phyloP scores from a whole-genome alignment of 1,284 basidiomycete genomes.

The Ustilago vetiveriae region DNA sequence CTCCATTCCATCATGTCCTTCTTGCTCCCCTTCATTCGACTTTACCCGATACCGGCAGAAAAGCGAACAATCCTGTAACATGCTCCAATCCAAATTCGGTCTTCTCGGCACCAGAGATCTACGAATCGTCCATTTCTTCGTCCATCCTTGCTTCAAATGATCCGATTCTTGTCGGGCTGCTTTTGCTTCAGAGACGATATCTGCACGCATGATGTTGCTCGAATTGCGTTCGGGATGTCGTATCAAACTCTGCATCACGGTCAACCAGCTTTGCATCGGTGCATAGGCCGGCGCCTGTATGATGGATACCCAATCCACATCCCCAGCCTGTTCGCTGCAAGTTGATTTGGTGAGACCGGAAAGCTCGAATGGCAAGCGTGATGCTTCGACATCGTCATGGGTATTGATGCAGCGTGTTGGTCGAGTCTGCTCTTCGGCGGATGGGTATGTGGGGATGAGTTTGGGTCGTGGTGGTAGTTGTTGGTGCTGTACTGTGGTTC shows the following conservation, averaged over 20 bases:
- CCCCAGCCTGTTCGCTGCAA: background rate
- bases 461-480: constrained; percentile 37
- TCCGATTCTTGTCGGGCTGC: background rate
- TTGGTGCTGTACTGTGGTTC: constrained; percentile 30
- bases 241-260: constrained; percentile 55
- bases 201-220: constrained; percentile 59
- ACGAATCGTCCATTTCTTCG: constrained; percentile 28
- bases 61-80: constrained; percentile 47
- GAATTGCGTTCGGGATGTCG: constrained; percentile 62
- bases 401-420: background rate
- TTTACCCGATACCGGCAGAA: constrained; percentile 14
- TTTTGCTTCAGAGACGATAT: constrained; percentile 36
- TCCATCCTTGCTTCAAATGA: constrained; percentile 3
- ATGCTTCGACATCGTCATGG: background rate
- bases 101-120: constrained; percentile 42
- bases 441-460: constrained; percentile 26
- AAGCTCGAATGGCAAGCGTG: constrained; percentile 4
- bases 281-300: constrained; percentile 44
- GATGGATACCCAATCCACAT: constrained; percentile 22
- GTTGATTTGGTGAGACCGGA: background rate
- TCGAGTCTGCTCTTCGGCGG: constrained; percentile 3
- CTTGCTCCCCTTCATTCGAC: background rate
- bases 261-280: constrained; percentile 38
- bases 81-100: constrained; percentile 40
- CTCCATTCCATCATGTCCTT: background rate